Base-by-base conservation (phyloP, 352 stramenopile species). In the Thraustotheca clavata region DNA sequence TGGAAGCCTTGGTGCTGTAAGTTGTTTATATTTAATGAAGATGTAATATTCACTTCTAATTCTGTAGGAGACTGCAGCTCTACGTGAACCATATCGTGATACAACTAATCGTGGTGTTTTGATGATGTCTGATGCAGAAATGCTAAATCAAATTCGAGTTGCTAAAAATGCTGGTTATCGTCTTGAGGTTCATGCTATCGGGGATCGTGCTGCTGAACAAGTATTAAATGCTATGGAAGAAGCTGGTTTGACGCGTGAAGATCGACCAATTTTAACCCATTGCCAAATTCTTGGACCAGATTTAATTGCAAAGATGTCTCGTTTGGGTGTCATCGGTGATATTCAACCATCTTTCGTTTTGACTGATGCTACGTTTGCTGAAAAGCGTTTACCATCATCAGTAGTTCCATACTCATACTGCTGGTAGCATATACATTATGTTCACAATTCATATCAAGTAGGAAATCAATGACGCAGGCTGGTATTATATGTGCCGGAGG, bases 111-210 rank as follows among this genome's bases (percentile, higher is more conserved):
- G 49, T 14, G 88, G 88, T 1, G 88, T 96, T 34, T 73, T 96
- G 31, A 91, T 96, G 73, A 78, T 95, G 54, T 82, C 76, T 3
- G 69, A 89, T 38, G 81, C 78, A 29, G 68, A 67, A 0, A 72
- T 96, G 5, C 67, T 76, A 6, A 71, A 73, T 41, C 86, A 94
- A 66, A 79, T 96, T 24, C 62, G 68, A 0, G 71, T 86, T 16
- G 83, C 83, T 0, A 71, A 79, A 35, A 57, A 49, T 0, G 73
- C 71, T 47, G 86, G 83, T 5, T 91, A 89, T 49, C 80, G 84
- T 33, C 70, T 96, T 5, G 88, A 96, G 68, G 89, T 94, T 31
- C 88, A 96, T 63, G 86, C 87, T 12, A 96, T 96, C 59, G 88
- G 88, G 8, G 79, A 91, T 59, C 77, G 80, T 2, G 83, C 81